These are phyloP conservation scores for Domatiomyces catenatus DNA, from an alignment of 2,329 filamentous ascomycete genomes.

Conservation along the genomic window DNA sequence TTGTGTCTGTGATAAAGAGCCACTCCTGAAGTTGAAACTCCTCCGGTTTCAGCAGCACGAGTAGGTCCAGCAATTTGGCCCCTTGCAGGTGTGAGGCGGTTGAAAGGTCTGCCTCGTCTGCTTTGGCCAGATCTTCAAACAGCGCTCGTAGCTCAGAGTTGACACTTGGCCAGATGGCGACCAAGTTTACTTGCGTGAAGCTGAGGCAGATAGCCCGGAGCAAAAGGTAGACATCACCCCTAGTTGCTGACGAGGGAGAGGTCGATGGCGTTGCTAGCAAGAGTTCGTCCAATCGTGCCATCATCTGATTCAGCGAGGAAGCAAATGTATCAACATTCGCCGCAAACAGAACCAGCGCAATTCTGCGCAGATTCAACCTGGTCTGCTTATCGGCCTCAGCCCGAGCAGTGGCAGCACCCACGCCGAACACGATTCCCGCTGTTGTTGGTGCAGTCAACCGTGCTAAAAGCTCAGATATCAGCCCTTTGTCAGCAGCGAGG, in stretches of 20 bases:
- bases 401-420: constrained; percentile 81
- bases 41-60: constrained; percentile 76
- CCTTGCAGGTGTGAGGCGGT: constrained; percentile 69
- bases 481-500: constrained; percentile 73
- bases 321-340: constrained; percentile 66
- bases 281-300: constrained; percentile 77
- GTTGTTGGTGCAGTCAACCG: constrained; percentile 74
- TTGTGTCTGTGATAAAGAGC: constrained; percentile 93
- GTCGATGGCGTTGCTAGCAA: constrained; percentile 70
- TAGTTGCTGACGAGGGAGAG: constrained; percentile 77
- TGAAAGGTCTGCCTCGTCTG: constrained; percentile 60
- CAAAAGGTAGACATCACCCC: constrained; percentile 80
- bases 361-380: constrained; percentile 72
- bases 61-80: constrained; percentile 78
- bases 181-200: constrained; percentile 63
- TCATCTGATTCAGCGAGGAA: constrained; percentile 53
- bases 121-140: constrained; percentile 49
- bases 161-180: constrained; percentile 76
- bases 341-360: constrained; percentile 65
- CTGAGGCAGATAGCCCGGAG: constrained; percentile 67
- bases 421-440: constrained; percentile 95
- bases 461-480: constrained; percentile 62
- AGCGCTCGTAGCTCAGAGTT: constrained; percentile 73
- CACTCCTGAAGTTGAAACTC: constrained; percentile 98
- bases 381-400: constrained; percentile 91